Base-by-base conservation (phyloP, 2,329 filamentous ascomycete genomes). In the Penicillium sp. region DNA sequence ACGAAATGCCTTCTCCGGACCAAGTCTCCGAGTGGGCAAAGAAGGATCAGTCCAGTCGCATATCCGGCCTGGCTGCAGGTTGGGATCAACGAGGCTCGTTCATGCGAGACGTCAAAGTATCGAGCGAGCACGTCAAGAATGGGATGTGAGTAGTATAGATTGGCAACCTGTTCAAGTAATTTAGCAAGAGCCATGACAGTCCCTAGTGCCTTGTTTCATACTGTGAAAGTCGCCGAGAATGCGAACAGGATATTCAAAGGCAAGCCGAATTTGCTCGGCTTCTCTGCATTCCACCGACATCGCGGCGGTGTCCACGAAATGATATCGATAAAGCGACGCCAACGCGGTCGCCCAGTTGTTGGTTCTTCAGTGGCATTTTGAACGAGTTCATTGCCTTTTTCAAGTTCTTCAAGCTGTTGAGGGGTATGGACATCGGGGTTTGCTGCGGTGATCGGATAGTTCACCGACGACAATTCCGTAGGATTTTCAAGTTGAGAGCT, bases 31-130 rank as follows among this genome's bases (percentile, higher is more conserved):
- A 91, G 66, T 0, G 89, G 88, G 61, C 88, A 88, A 9, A 93
- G 72, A 53, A 92, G 82, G 13, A 92, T 69, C 16, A 93, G 65
- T 0, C 88, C 88, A 0, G 75, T 76, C 0, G 87, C 88, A 68
- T 93, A 93, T 1, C 88, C 88, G 1, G 87, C 85, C 66, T 93
- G 89, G 68, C 87, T 83, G 36, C 90, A 72, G 0, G 88, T 92
- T 1, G 88, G 87, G 19, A 92, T 82, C 34, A 81, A 69, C 3
- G 80, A 75, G 0, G 87, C 82, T 46, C 78, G 75, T 60, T 89
- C 86, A 61, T 89, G 86, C 8, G 77, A 78, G 40, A 92, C 84
- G 45, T 78, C 62, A 62, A 93, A 92, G 13, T 87, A 84, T 9
- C 75, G 66, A 0, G 88, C 87, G 34, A 93, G 77, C 42, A 87